These are phyloP conservation scores for Carex myosuroides DNA, from an alignment of 176 grass and related monocot species.

Conservation along the genomic window DNA sequence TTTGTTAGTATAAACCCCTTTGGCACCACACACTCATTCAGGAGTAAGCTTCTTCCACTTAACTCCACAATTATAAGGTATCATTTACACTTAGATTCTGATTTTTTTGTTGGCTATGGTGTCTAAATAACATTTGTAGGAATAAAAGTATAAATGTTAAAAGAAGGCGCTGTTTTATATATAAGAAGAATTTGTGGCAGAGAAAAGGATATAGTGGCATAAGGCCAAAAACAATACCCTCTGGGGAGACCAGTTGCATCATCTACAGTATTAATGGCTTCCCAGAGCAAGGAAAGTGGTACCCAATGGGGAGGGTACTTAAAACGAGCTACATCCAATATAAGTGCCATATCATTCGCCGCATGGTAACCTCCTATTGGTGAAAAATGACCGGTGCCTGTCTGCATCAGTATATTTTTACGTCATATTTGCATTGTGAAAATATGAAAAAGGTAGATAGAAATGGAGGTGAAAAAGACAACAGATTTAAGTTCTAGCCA, in stretches of 20 bases:
- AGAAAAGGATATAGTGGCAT: background rate
- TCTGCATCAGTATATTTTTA: slow-evolving; percentile 29
- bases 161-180: background rate
- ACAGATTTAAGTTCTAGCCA: background rate
- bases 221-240: slow-evolving; percentile 40
- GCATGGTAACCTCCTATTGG: slow-evolving; percentile 86
- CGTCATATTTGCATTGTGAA: background rate
- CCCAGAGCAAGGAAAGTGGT: slow-evolving; percentile 76
- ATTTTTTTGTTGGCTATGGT: background rate
- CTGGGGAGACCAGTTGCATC: slow-evolving; percentile 58
- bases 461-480: background rate
- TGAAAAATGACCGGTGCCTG: slow-evolving; percentile 90
- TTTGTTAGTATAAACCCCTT: background rate
- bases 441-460: background rate
- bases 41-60: background rate
- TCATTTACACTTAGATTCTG: no score
- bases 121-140: background rate
- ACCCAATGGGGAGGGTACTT: slow-evolving; percentile 98
- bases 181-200: background rate
- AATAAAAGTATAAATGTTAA: background rate
- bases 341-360: slow-evolving; percentile 67
- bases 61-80: background rate
- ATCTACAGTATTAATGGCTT: slow-evolving; percentile 85
- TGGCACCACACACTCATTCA: background rate
- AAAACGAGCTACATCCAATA: slow-evolving; percentile 90